A percentile compares a stretch with the other conserved stretches of the same genome.
phyloP scores from a whole-genome alignment of 192 early-diverging fungal genomes.

The Backusella morwellensis region DNA sequence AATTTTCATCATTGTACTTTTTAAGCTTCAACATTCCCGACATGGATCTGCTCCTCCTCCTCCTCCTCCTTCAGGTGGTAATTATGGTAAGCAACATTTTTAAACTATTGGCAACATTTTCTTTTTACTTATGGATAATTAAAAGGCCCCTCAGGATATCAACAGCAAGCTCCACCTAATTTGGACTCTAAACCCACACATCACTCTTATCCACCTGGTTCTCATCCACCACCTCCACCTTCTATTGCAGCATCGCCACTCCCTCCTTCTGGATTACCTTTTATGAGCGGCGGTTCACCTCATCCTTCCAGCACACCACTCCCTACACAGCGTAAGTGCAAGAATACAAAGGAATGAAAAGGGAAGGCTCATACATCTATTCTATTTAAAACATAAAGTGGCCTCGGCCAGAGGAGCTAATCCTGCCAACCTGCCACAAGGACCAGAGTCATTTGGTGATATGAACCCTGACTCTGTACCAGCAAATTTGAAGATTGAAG shows the following conservation, averaged over 20 bases:
- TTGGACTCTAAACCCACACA: constrained; percentile 42
- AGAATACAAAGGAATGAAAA: background rate
- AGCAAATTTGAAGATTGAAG: constrained; percentile 71
- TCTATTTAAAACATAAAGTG: background rate
- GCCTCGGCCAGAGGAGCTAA: background rate
- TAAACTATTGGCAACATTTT: background rate
- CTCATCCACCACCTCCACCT: constrained; percentile 1
- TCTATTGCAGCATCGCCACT: constrained; percentile 7
- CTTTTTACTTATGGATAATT: background rate
- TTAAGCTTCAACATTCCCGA: constrained; percentile 22
- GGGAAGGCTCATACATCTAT: background rate
- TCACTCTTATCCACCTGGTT: constrained; percentile 21
- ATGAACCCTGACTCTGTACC: constrained; percentile 79
- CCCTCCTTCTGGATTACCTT: constrained; percentile 6
- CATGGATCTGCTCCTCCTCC: constrained; percentile 9
- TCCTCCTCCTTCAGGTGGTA: background rate
- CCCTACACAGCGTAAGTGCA: constrained; percentile 12
- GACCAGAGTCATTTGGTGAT: constrained; percentile 51
- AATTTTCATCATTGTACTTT: background rate
- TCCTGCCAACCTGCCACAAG: background rate
- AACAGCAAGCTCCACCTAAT: constrained; percentile 38
- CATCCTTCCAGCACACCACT: constrained; percentile 11
- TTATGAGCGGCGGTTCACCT: constrained; percentile 10
- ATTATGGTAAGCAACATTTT: background rate
- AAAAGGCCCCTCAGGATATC: background rate